phyloP scores from a whole-genome alignment of 176 grass and related monocot genomes.

The Oryza glumipatula region DNA sequence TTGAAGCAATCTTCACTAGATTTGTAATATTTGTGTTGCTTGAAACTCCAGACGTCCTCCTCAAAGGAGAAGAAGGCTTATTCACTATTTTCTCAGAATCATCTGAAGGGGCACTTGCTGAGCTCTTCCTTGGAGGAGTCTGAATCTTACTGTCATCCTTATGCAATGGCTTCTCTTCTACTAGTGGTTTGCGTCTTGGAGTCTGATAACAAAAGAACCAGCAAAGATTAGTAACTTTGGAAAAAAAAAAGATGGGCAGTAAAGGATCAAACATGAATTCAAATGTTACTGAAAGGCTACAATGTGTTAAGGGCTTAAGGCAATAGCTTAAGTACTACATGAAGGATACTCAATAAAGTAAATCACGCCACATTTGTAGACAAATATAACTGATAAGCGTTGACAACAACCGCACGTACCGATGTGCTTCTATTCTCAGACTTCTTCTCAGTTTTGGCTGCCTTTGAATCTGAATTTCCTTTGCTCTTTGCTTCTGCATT shows the following conservation, averaged over 20 bases:
- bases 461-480: conserved; percentile 57
- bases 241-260: conserved; percentile 19
- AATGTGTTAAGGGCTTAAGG: neutral
- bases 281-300: neutral
- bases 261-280: conserved; percentile 10
- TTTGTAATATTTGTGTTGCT: conserved; percentile 67
- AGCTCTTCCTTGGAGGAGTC: conserved; percentile 72
- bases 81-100: conserved; percentile 61
- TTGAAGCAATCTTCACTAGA: conserved; percentile 76
- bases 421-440: conserved; percentile 57
- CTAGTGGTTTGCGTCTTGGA: conserved; percentile 58
- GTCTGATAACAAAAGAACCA: conserved; percentile 51
- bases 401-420: conserved; percentile 57
- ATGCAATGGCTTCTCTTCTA: conserved; percentile 59
- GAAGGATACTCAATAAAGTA: conserved; percentile 11
- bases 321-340: neutral
- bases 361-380: neutral
- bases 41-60: conserved; percentile 49
- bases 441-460: conserved; percentile 61
- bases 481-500: conserved; percentile 51
- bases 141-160: conserved; percentile 80
- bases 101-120: conserved; percentile 57
- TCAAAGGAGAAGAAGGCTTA: conserved; percentile 53
- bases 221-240: neutral
- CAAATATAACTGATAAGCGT: conserved; percentile 29